These are phyloP conservation scores for Camelina laxa DNA, from an alignment of 345 rosid species.

Conservation along the genomic window DNA sequence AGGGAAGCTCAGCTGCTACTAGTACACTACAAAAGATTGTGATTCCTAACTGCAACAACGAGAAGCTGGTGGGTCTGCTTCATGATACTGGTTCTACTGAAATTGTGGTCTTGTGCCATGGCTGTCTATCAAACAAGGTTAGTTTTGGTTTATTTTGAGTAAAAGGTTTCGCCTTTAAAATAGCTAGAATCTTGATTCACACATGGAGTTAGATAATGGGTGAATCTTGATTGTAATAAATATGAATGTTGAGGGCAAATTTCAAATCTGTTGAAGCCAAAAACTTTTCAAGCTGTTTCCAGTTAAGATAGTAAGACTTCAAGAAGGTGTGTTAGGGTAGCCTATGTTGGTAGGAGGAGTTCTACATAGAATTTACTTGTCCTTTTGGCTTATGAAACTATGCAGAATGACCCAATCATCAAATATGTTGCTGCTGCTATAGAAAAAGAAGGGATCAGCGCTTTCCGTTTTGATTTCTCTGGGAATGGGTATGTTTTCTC, in stretches of 20 bases:
- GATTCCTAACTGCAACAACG: slow-evolving; percentile 59
- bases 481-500: slow-evolving; percentile 67
- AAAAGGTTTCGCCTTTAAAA: not conserved
- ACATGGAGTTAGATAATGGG: slow-evolving; percentile 1
- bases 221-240: not conserved
- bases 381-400: not conserved
- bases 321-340: no score
- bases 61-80: slow-evolving; percentile 66
- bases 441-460: slow-evolving; percentile 43
- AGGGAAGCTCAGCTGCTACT: slow-evolving; percentile 36
- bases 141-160: not conserved
- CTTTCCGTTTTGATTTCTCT: slow-evolving; percentile 64
- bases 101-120: slow-evolving; percentile 74
- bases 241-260: not conserved
- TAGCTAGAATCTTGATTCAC: slow-evolving; percentile 1
- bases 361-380: not conserved
- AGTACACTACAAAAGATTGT: slow-evolving; percentile 47
- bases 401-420: slow-evolving; percentile 59
- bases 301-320: no score
- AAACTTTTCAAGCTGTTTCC: no score
- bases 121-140: slow-evolving; percentile 71
- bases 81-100: slow-evolving; percentile 66
- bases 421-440: slow-evolving; percentile 63
- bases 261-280: not conserved
- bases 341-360: not conserved